Conservation (phyloP, 768 basidiomycete genomes). For the Boletus sp. region DNA sequence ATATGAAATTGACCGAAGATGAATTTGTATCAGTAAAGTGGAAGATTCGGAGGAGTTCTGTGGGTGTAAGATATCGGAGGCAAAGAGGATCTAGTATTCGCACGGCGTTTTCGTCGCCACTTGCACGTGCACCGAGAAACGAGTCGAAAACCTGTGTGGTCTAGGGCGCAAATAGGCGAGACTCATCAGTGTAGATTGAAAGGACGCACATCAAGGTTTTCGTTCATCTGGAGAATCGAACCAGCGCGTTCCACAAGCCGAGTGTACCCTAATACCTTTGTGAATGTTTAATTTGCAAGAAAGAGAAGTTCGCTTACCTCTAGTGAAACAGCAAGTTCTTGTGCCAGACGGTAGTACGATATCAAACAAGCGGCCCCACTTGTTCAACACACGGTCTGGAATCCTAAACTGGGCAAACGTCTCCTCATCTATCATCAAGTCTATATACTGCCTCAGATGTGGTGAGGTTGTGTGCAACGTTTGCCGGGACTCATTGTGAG, state of each 20-base stretch:
- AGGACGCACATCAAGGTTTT: constrained; percentile 53
- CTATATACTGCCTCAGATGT: constrained; percentile 13
- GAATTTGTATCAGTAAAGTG: constrained; percentile 39
- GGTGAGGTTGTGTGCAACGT: neutral
- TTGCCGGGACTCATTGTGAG: neutral
- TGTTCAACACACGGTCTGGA: constrained; percentile 59
- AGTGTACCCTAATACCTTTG: constrained; percentile 57
- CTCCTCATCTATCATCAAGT: constrained; percentile 9
- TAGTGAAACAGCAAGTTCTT: constrained; percentile 77
- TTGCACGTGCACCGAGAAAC: constrained; percentile 47
- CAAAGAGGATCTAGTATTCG: constrained; percentile 54
- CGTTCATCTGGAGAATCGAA: constrained; percentile 72
- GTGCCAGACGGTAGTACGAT: constrained; percentile 63
- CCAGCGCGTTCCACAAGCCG: constrained; percentile 75
- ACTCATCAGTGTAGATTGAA: neutral
- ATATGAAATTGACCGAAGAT: constrained; percentile 40
- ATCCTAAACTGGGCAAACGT: constrained; percentile 35
- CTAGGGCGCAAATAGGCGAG: constrained; percentile 34
- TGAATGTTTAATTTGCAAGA: neutral
- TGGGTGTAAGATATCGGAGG: constrained; percentile 73
- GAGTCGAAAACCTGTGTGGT: constrained; percentile 55
- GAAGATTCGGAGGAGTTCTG: constrained; percentile 68
- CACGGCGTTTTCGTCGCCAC: constrained; percentile 42
- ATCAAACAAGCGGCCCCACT: constrained; percentile 80
- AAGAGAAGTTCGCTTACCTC: constrained; percentile 42